Base-by-base conservation (phyloP, 2,329 filamentous ascomycete species). In the Leptosphaerulina australis region DNA sequence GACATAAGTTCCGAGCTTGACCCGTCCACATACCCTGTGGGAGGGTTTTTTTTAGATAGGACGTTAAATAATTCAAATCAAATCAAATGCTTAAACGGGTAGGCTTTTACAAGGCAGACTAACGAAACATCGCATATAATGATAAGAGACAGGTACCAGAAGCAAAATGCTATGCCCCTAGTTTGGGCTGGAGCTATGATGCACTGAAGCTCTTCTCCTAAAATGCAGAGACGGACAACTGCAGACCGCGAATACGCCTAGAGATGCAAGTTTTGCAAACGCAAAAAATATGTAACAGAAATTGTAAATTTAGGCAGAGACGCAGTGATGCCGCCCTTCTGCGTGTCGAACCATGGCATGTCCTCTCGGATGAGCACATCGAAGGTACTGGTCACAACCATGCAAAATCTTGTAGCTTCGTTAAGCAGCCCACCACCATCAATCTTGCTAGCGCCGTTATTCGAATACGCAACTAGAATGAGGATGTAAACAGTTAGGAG, bases 111-210 rank as follows among this genome's bases (percentile, higher is more conserved):
- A 0, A 83, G 49, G 2, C 83, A 77, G 4, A 89, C 85, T 1
- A 93, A 55, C 0, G 93, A 90, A 0, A 91, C 77, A 0, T 85
- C 87, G 0, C 87, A 82, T 3, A 96, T 76, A 9, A 93, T 86
- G 2, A 95, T 85, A 0, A 96, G 76, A 0, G 92, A 91, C 12
- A 97, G 79, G 55, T 87, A 87, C 90, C 90, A 97, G 0, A 90
- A 94, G 61, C 84, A 87, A 22, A 97, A 81, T 0, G 91, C 90
- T 1, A 97, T 77, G 0, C 75, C 77, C 1, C 96, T 73, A 7
- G 88, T 88, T 4, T 83, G 82, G 4, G 87, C 24, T 0, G 85
- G 81, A 3, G 87, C 84, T n/a, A 88, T 77, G 0, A 83, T 59
- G 53, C 88, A 85, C 51, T 85, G 82, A 6, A 88, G 64, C 0